A percentile compares a stretch with the other conserved stretches of the same genome.
Evolutionary conservation across 2,329 filamentous ascomycete genomes (phyloP).

Genomic region (Hypoxylon sp.): DNA sequence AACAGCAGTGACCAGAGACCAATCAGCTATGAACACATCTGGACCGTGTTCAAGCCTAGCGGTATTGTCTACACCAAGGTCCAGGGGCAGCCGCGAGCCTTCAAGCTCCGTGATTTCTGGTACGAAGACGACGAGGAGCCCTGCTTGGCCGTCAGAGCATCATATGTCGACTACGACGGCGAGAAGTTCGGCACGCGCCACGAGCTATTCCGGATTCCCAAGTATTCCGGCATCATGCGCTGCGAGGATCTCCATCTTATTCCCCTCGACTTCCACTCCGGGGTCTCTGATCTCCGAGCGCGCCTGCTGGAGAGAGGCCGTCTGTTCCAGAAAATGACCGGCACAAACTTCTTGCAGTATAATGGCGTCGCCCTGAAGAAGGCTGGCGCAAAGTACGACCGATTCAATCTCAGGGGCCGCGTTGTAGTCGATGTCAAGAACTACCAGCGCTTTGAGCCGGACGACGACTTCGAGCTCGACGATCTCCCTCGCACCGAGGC

Average conservation of each 20-base stretch:
- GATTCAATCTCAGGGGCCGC: constrained; percentile 51
- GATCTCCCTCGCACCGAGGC: constrained; percentile 43
- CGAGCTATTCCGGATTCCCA: constrained; percentile 47
- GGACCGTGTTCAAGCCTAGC: constrained; percentile 49
- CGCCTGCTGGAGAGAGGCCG: constrained; percentile 52
- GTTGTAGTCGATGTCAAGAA: constrained; percentile 55
- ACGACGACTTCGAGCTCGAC: constrained; percentile 44
- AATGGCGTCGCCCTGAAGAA: constrained; percentile 47
- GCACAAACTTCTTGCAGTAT: constrained; percentile 56
- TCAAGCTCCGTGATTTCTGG: constrained; percentile 49
- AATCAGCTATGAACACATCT: constrained; percentile 49
- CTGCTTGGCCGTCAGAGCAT: constrained; percentile 46
- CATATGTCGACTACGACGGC: constrained; percentile 55
- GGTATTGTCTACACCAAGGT: constrained; percentile 48
- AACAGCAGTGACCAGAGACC: constrained; percentile 47
- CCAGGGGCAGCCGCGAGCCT: constrained; percentile 51
- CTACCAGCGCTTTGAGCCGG: constrained; percentile 49
- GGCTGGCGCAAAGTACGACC: constrained; percentile 25
- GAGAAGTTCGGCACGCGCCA: constrained; percentile 51
- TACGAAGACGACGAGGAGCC: constrained; percentile 48
- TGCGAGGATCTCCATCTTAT: constrained; percentile 52
- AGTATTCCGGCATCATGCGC: constrained; percentile 51
- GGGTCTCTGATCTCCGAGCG: constrained; percentile 33
- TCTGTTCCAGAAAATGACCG: constrained; percentile 51
- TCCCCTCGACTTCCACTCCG: constrained; percentile 50